Evolutionary conservation across 805 yeast genomes (phyloP), one percentile per base, ranked within the genome.

Genomic region (Lachancea mirantina): DNA sequence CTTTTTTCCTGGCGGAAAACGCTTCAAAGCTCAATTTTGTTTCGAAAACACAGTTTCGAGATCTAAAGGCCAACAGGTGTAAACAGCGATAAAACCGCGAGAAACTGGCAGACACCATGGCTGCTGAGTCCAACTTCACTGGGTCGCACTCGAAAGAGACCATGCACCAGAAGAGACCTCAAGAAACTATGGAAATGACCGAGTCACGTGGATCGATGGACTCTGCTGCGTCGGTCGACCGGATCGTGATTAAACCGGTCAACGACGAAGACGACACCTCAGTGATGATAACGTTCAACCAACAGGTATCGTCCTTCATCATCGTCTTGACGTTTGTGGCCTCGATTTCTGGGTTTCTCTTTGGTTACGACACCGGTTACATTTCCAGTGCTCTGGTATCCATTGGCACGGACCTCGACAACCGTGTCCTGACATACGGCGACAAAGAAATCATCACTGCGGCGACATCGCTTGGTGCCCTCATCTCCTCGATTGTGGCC

Each of bases 281-380:
- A 4, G 61, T 66, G 26, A 49, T 68, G 44, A 62, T 68, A 52
- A 62, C 71, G 0, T 61, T 72, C 56, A 67, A 68, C 46, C 67
- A 70, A 8, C 68, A 61, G 36, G 78, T 84, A 3, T 69, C 92
- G 8, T 59, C 66, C 6, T 60, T 83, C 48, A 84, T 87, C 30
- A 62, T 85, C 15, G 59, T 72, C 17, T 59, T 87, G 32, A 83
- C 95, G 1, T 65, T 78, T 31, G 76, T 78, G 17, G 76, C 96
- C 0, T 87, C 96, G 6, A 79, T 89, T 41, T 87, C 96, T 0
- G 97, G 97, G 1, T 85, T 88, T 61, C 76, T 89, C 85, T 89
- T 89, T 61, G 98, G 98, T 46, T 89, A 89, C 53, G 98, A 89
- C 58, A 89, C 97, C 1, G 97, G 97, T 46, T 89, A 89, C 60